A percentile compares a stretch with the other conserved stretches of the same genome.
Conservation (phyloP, 2,329 filamentous ascomycete species). For the Ilyonectria sp. region DNA sequence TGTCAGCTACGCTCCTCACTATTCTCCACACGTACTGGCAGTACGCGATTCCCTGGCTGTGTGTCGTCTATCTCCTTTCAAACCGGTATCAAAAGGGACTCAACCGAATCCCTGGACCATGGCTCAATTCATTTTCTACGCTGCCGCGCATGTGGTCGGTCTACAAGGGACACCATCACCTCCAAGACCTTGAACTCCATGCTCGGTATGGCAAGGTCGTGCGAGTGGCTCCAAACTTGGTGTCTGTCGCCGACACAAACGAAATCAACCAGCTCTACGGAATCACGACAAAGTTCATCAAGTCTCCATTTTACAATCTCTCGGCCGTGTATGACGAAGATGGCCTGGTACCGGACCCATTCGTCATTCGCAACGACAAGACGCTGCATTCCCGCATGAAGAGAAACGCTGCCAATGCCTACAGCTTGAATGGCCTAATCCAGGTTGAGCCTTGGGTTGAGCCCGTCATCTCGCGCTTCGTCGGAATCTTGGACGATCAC, state of each 20-base stretch:
- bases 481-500: constrained; percentile 5
- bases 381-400: constrained; percentile 24
- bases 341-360: constrained; percentile 19
- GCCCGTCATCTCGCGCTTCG: constrained; percentile 2
- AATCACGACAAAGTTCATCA: constrained; percentile 24
- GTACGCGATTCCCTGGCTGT: neutral
- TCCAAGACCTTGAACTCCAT: neutral
- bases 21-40: neutral
- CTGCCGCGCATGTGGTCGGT: neutral
- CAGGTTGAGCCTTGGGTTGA: constrained; percentile 26
- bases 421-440: constrained; percentile 20
- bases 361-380: constrained; percentile 17
- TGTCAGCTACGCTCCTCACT: neutral
- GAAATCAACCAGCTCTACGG: constrained; percentile 20
- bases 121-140: neutral
- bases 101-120: neutral
- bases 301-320: constrained; percentile 23
- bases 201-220: constrained; percentile 17
- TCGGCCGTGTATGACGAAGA: constrained; percentile 17
- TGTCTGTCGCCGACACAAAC: constrained; percentile 12
- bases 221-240: constrained; percentile 17
- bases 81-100: neutral
- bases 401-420: constrained; percentile 21
- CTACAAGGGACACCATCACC: neutral
- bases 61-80: neutral